Evolutionary conservation across 306 rosid species (phyloP).

Genomic region (Quercus robur): DNA sequence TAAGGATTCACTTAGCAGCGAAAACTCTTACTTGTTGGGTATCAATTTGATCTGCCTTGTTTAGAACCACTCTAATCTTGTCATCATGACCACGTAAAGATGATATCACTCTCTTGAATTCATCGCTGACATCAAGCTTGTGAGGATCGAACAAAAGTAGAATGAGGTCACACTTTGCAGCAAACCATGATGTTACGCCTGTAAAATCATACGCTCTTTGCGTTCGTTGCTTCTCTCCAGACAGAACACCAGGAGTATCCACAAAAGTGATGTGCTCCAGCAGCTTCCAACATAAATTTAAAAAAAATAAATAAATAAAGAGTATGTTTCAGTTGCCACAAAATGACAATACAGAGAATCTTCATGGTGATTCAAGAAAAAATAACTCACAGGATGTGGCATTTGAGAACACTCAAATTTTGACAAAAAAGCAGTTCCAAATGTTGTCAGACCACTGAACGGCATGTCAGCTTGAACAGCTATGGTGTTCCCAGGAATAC

Average conservation of each 20-base stretch:
- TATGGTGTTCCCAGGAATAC: slow-evolving; percentile 91
- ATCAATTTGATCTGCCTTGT: slow-evolving; percentile 92
- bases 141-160: slow-evolving; percentile 94
- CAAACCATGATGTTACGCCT: slow-evolving; percentile 99
- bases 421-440: slow-evolving; percentile 87
- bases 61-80: slow-evolving; percentile 86
- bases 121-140: slow-evolving; percentile 96
- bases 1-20: neutral
- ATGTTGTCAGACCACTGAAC: slow-evolving; percentile 74
- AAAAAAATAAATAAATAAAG: neutral
- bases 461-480: slow-evolving; percentile 99
- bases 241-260: slow-evolving; percentile 95
- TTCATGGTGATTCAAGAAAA: slow-evolving; percentile 1
- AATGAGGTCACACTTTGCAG: slow-evolving; percentile 86
- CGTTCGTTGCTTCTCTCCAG: slow-evolving; percentile 95
- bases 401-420: slow-evolving; percentile 96
- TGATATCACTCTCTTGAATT: slow-evolving; percentile 89
- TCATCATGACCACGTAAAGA: slow-evolving; percentile 89
- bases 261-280: slow-evolving; percentile 88
- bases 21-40: slow-evolving; percentile 75
- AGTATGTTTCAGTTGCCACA: slow-evolving; percentile 11
- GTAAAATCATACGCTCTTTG: slow-evolving; percentile 87
- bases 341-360: neutral
- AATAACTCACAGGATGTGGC: slow-evolving; percentile 82
- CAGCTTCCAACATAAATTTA: slow-evolving; percentile 37